Evolutionary conservation across 2,329 filamentous ascomycete species (phyloP), one percentile per base, ranked within the genome.

Genomic region (Hypoxylon sp.): DNA sequence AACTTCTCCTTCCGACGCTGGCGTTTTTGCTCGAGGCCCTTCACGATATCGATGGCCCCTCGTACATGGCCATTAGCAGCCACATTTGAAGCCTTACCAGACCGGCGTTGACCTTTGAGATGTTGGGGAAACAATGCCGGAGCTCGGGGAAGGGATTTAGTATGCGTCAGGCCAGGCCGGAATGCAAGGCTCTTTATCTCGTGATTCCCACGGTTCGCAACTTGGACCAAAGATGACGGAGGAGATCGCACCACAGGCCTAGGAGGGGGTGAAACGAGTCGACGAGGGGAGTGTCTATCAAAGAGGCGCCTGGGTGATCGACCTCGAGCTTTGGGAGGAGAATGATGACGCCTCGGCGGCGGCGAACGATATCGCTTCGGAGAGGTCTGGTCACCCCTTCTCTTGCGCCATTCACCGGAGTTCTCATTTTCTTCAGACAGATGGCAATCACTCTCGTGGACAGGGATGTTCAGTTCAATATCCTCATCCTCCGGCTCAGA

Each of bases 31-130:
- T 99, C 96, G 1, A 99, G 86, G 7, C 96, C 96, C 78, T 97
- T 97, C 79, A 97, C 92, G 66, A 97, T 99, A 78, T 98, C 96
- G 71, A 99, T 96, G 33, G 96, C 94, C n/a, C 93, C 93, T 67
- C 96, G 91, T 8, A 93, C 87, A 68, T 96, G 93, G 42, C 88
- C 81, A 52, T 90, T 85, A 61, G 80, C 79, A 62, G 67, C 69
- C 11, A 73, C 68, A 71, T 73, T 59, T 52, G 74, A 52, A 11
- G 71, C 50, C 58, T 78, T 78, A 53, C 78, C 57, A 36, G 60
- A 22, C 68, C 77, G 67, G 55, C 80, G 74, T 54, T 82, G 78
- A 68, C 75, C 73, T 66, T 84, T 78, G 72, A 83, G 80, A 72
- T 82, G 76, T 46, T 84, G 82, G 33, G 83, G 87, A 76, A 92